Evolutionary conservation across 139 green algal genomes (phyloP).

Genomic region (Limnomonas spitsbergensis): DNA sequence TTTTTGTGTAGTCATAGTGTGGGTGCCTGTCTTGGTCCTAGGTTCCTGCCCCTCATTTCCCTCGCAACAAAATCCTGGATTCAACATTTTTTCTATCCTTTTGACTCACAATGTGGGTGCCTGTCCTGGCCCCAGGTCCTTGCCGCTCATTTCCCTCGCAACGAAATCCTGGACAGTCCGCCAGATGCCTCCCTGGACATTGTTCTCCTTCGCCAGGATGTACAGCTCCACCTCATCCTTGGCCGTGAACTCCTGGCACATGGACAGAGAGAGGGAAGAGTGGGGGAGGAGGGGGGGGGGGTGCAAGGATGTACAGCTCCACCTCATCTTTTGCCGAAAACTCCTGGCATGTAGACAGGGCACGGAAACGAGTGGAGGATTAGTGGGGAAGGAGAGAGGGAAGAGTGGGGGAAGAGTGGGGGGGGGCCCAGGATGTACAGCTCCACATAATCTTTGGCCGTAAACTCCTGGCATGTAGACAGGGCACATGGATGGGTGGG

Average conservation of each 20-base stretch:
- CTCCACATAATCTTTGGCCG: background rate
- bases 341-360: background rate
- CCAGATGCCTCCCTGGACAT: background rate
- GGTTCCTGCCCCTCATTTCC: background rate
- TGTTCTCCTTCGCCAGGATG: conserved; percentile 44
- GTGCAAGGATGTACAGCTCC: too few species aligned
- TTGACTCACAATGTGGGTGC: conserved; percentile 5
- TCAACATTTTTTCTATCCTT: too few species aligned
- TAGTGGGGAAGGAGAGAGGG: background rate
- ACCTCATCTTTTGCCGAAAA: background rate
- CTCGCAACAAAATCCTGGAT: too few species aligned
- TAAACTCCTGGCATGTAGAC: background rate
- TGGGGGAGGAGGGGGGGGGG: too few species aligned
- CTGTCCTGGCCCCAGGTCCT: background rate
- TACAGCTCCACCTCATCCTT: conserved; percentile 45
- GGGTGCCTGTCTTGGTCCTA: too few species aligned
- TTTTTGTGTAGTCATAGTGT: background rate
- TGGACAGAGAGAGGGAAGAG: background rate
- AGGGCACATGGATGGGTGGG: background rate
- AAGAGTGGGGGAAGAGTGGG: too few species aligned
- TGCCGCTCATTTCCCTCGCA: background rate
- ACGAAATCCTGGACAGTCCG: background rate
- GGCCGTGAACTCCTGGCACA: conserved; percentile 25
- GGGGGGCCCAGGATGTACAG: too few species aligned
- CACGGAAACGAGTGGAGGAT: background rate